Evolutionary conservation across 1,284 basidiomycete species (phyloP), one percentile per base, ranked within the genome.

Genomic region (Trametes versicolor): DNA sequence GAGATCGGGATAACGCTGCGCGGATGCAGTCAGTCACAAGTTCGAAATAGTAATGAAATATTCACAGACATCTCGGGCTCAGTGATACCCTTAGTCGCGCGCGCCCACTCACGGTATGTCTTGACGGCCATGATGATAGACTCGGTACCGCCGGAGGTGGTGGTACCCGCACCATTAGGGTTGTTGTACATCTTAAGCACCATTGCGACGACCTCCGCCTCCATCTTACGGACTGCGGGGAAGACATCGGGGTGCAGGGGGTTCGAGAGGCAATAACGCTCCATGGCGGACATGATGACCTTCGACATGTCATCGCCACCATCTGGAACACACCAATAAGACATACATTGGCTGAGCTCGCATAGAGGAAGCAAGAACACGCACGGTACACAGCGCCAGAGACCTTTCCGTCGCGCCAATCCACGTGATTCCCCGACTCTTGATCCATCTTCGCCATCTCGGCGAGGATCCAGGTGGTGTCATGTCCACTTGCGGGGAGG

Each of bases 241-340:
- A 99, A 99, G 39, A 98, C 91, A 68, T 98, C 96, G 0, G 97
- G 96, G 74, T 99, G 97, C 2, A 99, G 83, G 1, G 97, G 97
- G 73, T 99, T 99, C 32, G 94, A 91, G 60, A 93, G 85, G 52
- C 86, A 87, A 69, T 94, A 94, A 21, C 86, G 85, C 68, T 87
- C 81, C 70, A 91, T 91, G 0, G 91, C 91, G 6, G 88, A 80
- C 15, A 91, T 85, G 62, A 94, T 86, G 60, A 94, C 80, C 68
- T 85, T 84, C 73, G 89, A 88, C 70, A 97, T 81, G 55, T 96
- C 94, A 13, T 91, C 87, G 6, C 94, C 94, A 15, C 96, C 96
- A 75, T 97, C 91, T 93, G 66, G 25, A 67, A 47, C 59, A 60
- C 23, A 64, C 64, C 32, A 53, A 69, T 39, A 13, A 41, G 13